A percentile compares a stretch with the other conserved stretches of the same genome.
phyloP scores from a whole-genome alignment of 768 basidiomycete species.

The Boletus rubropictus region DNA sequence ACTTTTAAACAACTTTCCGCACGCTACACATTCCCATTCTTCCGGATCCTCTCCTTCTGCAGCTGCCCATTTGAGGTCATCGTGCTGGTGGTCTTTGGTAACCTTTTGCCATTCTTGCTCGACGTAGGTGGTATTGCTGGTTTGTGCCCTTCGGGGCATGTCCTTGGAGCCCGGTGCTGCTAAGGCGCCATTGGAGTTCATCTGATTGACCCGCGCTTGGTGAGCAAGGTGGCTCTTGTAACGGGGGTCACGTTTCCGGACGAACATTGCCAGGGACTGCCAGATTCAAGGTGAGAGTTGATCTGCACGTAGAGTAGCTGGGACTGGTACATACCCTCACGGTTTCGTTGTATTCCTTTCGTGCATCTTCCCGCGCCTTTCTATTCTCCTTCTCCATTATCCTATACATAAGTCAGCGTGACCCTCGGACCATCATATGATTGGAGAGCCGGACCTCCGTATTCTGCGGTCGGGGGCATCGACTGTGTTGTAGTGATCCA shows the following conservation, averaged over 20 bases:
- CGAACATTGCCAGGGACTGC: constrained; percentile 68
- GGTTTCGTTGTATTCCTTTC: constrained; percentile 89
- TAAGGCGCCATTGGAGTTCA: constrained; percentile 27
- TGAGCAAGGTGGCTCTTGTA: constrained; percentile 59
- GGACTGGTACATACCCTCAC: constrained; percentile 56
- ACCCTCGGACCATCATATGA: neutral
- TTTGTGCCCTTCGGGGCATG: constrained; percentile 25
- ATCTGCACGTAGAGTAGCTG: neutral
- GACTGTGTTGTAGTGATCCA: constrained; percentile 72
- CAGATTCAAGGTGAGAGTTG: neutral
- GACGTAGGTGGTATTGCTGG: constrained; percentile 44
- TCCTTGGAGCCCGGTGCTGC: constrained; percentile 22
- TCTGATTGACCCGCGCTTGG: constrained; percentile 39
- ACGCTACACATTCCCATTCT: constrained; percentile 95
- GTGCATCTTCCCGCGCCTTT: constrained; percentile 80
- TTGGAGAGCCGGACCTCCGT: constrained; percentile 49
- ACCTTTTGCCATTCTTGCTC: constrained; percentile 91
- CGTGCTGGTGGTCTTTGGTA: constrained; percentile 28
- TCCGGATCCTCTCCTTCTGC: constrained; percentile 68
- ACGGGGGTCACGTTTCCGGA: constrained; percentile 86
- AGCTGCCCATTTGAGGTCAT: constrained; percentile 69
- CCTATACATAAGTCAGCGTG: constrained; percentile 33
- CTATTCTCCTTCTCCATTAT: constrained; percentile 96
- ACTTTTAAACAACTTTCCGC: constrained; percentile 80
- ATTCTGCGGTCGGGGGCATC: constrained; percentile 86